phyloP scores from a whole-genome alignment of 139 green algal species.

The Pleodorina starrii region DNA sequence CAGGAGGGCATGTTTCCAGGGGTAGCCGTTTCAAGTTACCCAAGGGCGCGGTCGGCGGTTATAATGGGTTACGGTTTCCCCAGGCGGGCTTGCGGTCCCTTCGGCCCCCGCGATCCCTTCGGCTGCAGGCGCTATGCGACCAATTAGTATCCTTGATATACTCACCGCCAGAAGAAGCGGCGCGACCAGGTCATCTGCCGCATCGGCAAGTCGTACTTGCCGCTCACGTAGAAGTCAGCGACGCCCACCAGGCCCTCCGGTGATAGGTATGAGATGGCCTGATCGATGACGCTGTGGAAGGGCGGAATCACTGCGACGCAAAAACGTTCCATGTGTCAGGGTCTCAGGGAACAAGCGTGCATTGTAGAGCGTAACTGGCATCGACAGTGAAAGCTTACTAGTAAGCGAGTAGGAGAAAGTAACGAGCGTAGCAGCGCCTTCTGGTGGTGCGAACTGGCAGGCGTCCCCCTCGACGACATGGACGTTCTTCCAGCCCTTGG shows the following conservation, averaged over 20 bases:
- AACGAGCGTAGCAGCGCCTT: slow-evolving; percentile 85
- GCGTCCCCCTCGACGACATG: slow-evolving; percentile 94
- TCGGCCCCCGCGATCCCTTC: too few relatives aligned
- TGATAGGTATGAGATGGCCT: slow-evolving; percentile 86
- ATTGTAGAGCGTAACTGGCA: too few relatives aligned
- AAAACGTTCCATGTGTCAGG: too few relatives aligned
- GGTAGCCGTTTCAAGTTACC: too few relatives aligned
- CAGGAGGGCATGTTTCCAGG: too few relatives aligned
- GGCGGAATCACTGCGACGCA: slow-evolving; percentile 93
- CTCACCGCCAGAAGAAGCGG: slow-evolving; percentile 96
- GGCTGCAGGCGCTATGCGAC: too few relatives aligned
- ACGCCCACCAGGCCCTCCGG: slow-evolving; percentile 91
- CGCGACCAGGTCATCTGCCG: slow-evolving; percentile 90
- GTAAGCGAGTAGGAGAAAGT: slow-evolving; percentile 99
- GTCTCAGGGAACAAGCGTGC: too few relatives aligned
- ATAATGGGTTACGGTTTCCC: too few relatives aligned
- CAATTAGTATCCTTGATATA: neutral
- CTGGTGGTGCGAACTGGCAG: slow-evolving; percentile 85
- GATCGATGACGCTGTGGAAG: slow-evolving; percentile 95
- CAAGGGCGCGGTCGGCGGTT: neutral
- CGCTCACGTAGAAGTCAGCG: slow-evolving; percentile 94
- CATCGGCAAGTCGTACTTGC: slow-evolving; percentile 94
- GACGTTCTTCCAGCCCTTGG: slow-evolving; percentile 95
- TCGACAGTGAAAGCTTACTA: slow-evolving; percentile 57
- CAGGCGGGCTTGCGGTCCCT: too few relatives aligned